Base-by-base conservation (phyloP, 2,329 filamentous ascomycete genomes). In the Neurospora crassa region DNA sequence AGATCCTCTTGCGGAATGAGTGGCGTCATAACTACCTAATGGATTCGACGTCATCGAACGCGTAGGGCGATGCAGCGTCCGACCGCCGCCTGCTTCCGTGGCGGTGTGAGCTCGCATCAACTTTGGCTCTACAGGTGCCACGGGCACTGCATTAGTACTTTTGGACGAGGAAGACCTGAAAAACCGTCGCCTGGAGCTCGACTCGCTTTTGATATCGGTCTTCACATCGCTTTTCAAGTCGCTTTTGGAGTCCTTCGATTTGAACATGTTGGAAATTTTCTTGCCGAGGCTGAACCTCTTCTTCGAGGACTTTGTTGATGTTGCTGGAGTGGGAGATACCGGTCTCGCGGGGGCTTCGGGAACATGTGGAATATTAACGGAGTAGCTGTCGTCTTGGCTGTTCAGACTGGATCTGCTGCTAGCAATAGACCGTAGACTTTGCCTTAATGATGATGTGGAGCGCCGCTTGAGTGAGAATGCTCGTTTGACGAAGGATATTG, bases 381-480 rank as follows among this genome's bases (percentile, higher is more conserved):
- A 63, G 3, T 37, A 63, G 29, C 3, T 37, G 53, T 63, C 53
- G 6, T 63, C 53, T 34, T 63, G 53, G 29, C 53, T 63, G 53
- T 63, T 63, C 24, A 63, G 11, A 63, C 53, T 63, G 24, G 53
- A 63, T 11, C 53, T 63, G 53, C 53, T 63, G 53, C 53, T 63
- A 63, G 53, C 53, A 63, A 63, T 63, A 18, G 53, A 63, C 24
- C 53, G 29, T 37, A 63, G 53, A 2, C 53, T 63, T n/a, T 63
- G 53, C 53, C 53, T 63, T 29, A 63, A 29, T 37, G 53, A 63
- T 37, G 70, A 71, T 47, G 34, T 24, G n/a, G 68, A 68, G 2
- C 70, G 68, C 4, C 41, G 53, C 34, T 34, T 63, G n/a, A 71
- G 68, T 37, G 70, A 71, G 24, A 71, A 71, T 41, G 68, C 40